phyloP scores from a whole-genome alignment of 768 basidiomycete genomes.

The Pisolithus sp. region DNA sequence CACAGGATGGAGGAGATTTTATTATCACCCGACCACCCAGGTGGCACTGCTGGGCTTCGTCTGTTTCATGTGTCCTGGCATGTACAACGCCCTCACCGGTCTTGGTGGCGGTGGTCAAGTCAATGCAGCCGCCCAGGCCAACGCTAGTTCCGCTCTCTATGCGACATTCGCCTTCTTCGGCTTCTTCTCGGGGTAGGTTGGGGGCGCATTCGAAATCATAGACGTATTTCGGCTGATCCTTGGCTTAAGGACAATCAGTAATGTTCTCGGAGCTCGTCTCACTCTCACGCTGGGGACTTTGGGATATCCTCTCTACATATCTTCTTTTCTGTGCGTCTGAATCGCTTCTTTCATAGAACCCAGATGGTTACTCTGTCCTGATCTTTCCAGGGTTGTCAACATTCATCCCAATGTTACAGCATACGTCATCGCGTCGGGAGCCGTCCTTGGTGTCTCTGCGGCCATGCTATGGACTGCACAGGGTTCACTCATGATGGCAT shows the following conservation, averaged over 20 bases:
- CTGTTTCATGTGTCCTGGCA: conserved; percentile 52
- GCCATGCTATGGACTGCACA: conserved; percentile 50
- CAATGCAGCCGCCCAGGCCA: conserved; percentile 55
- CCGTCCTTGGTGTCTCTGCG: conserved; percentile 44
- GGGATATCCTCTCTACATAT: conserved; percentile 47
- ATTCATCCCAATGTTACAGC: conserved; percentile 33
- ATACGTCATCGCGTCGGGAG: conserved; percentile 46
- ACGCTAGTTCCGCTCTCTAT: conserved; percentile 64
- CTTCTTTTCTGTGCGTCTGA: neutral
- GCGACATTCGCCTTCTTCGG: conserved; percentile 53
- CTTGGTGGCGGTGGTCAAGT: conserved; percentile 77
- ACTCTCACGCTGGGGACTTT: conserved; percentile 46
- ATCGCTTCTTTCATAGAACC: neutral
- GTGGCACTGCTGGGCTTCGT: conserved; percentile 60
- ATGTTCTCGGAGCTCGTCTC: conserved; percentile 48
- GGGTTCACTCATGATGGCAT: conserved; percentile 49
- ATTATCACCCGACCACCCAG: conserved; percentile 42
- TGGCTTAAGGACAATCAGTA: conserved; percentile 61
- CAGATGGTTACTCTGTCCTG: neutral
- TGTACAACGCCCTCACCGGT: conserved; percentile 76
- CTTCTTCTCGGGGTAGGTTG: conserved; percentile 63
- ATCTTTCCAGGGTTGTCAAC: conserved; percentile 37
- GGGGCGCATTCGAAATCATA: neutral
- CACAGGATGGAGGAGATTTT: conserved; percentile 45
- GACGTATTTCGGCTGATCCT: neutral